These are phyloP conservation scores for Talaromyces stipitatus DNA, from an alignment of 495 filamentous ascomycete species.

Conservation along the genomic window DNA sequence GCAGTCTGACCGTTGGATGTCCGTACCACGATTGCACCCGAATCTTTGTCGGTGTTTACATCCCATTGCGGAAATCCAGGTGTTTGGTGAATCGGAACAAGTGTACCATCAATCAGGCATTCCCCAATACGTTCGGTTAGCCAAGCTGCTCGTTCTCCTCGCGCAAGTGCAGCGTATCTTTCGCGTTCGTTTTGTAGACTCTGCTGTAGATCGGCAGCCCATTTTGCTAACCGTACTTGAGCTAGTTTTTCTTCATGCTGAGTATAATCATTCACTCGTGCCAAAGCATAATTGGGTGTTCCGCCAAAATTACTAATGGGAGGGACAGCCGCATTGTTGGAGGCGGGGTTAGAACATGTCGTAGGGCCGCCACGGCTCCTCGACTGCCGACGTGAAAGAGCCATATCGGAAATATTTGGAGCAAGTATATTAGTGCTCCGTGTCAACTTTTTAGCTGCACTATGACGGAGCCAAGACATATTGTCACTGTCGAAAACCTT, in stretches of 20 bases:
- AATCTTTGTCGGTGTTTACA: conserved; percentile 12
- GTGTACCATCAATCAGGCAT: conserved; percentile 63
- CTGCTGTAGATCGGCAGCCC: conserved; percentile 83
- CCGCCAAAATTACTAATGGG: conserved; percentile 21
- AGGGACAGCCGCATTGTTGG: conserved; percentile 10
- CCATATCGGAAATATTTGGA: conserved; percentile 15
- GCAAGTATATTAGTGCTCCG: conserved; percentile 36
- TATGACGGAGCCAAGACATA: conserved; percentile 78
- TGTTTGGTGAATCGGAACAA: conserved; percentile 44
- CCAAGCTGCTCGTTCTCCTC: conserved; percentile 71
- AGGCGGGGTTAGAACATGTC: conserved; percentile 16
- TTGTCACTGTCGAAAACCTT: conserved; percentile 74
- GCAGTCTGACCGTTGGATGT: conserved; percentile 14
- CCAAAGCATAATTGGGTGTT: conserved; percentile 57
- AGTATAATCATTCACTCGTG: conserved; percentile 62
- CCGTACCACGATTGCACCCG: conserved; percentile 17
- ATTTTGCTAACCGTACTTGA: conserved; percentile 75
- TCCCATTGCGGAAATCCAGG: conserved; percentile 24
- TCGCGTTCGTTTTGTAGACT: conserved; percentile 75
- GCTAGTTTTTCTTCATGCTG: conserved; percentile 67
- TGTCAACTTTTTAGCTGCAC: conserved; percentile 81
- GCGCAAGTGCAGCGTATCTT: conserved; percentile 62
- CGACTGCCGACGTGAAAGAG: not conserved
- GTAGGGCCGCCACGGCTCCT: conserved; percentile 1
- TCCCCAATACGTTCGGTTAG: conserved; percentile 68